These are phyloP conservation scores for Sugiyamaella valdiviana DNA, from an alignment of 805 yeast genomes.

Conservation along the genomic window DNA sequence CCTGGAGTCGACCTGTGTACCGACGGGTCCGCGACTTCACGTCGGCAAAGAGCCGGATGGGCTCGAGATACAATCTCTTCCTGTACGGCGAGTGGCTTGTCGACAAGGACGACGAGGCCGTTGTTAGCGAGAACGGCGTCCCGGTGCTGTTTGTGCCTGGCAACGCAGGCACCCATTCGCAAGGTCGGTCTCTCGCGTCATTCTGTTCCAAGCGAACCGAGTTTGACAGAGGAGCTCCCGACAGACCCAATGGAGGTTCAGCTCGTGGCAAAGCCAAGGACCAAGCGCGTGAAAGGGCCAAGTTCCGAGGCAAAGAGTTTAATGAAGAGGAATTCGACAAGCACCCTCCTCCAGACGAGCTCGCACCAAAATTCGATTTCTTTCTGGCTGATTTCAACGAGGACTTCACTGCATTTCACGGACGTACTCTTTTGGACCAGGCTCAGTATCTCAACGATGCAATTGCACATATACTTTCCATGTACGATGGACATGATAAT, in stretches of 20 bases:
- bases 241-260: slow-evolving; percentile 28
- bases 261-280: background rate
- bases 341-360: background rate
- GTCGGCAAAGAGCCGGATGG: slow-evolving; percentile 53
- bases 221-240: slow-evolving; percentile 14
- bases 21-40: slow-evolving; percentile 18
- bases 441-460: slow-evolving; percentile 90
- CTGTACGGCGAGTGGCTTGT: slow-evolving; percentile 76
- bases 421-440: slow-evolving; percentile 84
- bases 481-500: slow-evolving; percentile 40
- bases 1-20: slow-evolving; percentile 22
- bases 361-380: slow-evolving; percentile 45
- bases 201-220: slow-evolving; percentile 52
- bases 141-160: slow-evolving; percentile 96
- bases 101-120: slow-evolving; percentile 16
- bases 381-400: slow-evolving; percentile 91
- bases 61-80: slow-evolving; percentile 76
- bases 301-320: background rate
- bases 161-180: slow-evolving; percentile 90
- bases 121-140: slow-evolving; percentile 43
- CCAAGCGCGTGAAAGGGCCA: background rate
- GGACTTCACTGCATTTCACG: slow-evolving; percentile 93
- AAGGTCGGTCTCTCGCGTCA: slow-evolving; percentile 88
- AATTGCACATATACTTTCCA: slow-evolving; percentile 58
- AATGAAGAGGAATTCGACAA: background rate